phyloP scores from a whole-genome alignment of 31 red algal genomes.

The Porphyra umbilicalis region DNA sequence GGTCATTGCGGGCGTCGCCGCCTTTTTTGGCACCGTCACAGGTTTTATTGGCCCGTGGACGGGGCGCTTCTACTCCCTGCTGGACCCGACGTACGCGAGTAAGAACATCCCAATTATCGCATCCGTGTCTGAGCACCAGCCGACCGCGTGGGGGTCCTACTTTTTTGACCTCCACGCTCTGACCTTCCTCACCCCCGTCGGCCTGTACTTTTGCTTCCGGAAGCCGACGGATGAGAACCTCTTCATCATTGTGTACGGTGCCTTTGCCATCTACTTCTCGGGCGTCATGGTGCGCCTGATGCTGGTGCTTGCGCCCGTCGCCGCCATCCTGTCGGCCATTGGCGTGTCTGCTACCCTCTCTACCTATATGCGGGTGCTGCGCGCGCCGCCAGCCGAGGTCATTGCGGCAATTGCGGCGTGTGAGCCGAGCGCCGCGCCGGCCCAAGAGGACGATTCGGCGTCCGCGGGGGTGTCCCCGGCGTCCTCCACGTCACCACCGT shows the following conservation, averaged over 20 bases:
- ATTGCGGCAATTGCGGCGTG: neutral
- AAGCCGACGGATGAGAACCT: slow-evolving; percentile 58
- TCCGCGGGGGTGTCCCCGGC: neutral
- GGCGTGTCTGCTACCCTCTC: slow-evolving; percentile 55
- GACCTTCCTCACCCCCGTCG: slow-evolving; percentile 80
- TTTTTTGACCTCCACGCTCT: slow-evolving; percentile 92
- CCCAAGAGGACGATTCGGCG: neutral
- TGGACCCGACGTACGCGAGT: slow-evolving; percentile 95
- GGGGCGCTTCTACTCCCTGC: slow-evolving; percentile 76
- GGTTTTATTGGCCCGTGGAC: slow-evolving; percentile 78
- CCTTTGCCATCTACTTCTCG: slow-evolving; percentile 91
- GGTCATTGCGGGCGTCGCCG: slow-evolving; percentile 3
- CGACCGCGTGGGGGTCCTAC: slow-evolving; percentile 91
- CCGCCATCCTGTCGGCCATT: slow-evolving; percentile 72
- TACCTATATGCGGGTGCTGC: slow-evolving; percentile 40
- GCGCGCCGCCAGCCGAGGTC: neutral
- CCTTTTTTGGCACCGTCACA: slow-evolving; percentile 26
- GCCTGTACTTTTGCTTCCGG: slow-evolving; percentile 92
- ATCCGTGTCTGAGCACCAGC: slow-evolving; percentile 97
- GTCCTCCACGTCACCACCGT: neutral
- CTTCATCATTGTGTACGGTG: slow-evolving; percentile 71
- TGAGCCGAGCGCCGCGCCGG: neutral
- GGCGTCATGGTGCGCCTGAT: slow-evolving; percentile 92
- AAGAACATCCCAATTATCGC: slow-evolving; percentile 95
- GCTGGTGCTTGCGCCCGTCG: slow-evolving; percentile 90